A percentile compares a stretch with the other conserved stretches of the same genome.
These are phyloP conservation scores for Galerina sulciceps DNA, from an alignment of 768 basidiomycete genomes.

Conservation along the genomic window DNA sequence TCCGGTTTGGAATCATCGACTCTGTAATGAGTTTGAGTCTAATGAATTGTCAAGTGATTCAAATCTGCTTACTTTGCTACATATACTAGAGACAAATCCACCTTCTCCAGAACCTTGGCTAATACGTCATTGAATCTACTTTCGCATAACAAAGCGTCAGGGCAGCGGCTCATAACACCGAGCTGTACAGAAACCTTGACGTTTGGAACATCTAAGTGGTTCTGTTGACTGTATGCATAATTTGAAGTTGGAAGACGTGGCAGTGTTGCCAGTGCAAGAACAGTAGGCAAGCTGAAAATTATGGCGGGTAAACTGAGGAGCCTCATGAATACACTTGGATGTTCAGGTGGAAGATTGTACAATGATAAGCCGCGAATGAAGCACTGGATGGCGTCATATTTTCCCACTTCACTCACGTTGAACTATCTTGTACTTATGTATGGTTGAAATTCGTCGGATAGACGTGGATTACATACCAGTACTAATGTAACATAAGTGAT, in stretches of 20 bases:
- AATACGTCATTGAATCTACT: conserved; percentile 75
- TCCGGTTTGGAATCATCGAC: conserved; percentile 64
- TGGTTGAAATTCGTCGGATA: no score
- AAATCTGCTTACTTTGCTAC: conserved; percentile 65
- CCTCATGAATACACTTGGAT: conserved; percentile 1
- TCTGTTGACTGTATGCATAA: conserved; percentile 13
- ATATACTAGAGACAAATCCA: conserved; percentile 73
- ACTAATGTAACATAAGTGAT: no score
- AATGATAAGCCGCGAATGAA: conserved; percentile 6
- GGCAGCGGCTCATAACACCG: conserved; percentile 64
- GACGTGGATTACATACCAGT: background rate
- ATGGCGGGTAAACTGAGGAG: background rate
- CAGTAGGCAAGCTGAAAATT: background rate
- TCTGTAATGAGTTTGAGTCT: conserved; percentile 36
- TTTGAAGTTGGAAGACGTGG: background rate
- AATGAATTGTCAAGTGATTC: background rate
- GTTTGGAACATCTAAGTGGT: conserved; percentile 18
- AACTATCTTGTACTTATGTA: no score
- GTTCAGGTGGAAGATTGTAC: conserved; percentile 4
- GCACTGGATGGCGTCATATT: conserved; percentile 30
- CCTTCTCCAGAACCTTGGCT: conserved; percentile 59
- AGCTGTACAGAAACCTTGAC: conserved; percentile 52
- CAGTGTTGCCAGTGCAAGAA: no score
- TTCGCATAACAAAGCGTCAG: conserved; percentile 86
- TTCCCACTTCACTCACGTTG: conserved; percentile 18